A percentile compares a stretch with the other conserved stretches of the same genome.
phyloP scores from a whole-genome alignment of 495 filamentous ascomycete species.

The Usnea hakonensis region DNA sequence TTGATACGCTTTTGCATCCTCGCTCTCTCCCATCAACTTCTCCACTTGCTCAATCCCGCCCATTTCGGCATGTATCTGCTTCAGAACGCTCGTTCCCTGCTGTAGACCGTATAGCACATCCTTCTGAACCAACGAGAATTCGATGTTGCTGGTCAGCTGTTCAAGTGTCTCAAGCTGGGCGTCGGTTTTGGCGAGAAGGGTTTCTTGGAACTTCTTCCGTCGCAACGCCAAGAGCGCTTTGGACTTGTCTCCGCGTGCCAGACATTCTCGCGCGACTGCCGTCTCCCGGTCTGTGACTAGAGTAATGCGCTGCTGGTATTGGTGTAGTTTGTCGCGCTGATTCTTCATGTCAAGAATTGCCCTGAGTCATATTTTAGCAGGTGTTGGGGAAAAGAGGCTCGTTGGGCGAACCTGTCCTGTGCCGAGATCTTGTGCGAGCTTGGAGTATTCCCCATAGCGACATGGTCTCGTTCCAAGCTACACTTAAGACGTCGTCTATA shows the following conservation, averaged over 20 bases:
- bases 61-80: slow-evolving; percentile 92
- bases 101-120: slow-evolving; percentile 87
- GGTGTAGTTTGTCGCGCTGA: slow-evolving; percentile 92
- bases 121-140: slow-evolving; percentile 93
- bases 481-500: neutral
- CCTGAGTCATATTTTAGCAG: slow-evolving; percentile 33
- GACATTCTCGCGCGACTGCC: slow-evolving; percentile 71
- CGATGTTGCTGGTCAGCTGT: slow-evolving; percentile 71
- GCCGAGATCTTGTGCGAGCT: slow-evolving; percentile 64
- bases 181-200: slow-evolving; percentile 82
- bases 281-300: slow-evolving; percentile 77
- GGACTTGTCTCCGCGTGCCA: slow-evolving; percentile 63
- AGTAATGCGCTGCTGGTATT: slow-evolving; percentile 84
- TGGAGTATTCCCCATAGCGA: slow-evolving; percentile 56
- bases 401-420: slow-evolving; percentile 53
- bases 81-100: slow-evolving; percentile 81
- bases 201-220: slow-evolving; percentile 94
- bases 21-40: slow-evolving; percentile 84
- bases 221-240: slow-evolving; percentile 83
- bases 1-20: slow-evolving; percentile 83
- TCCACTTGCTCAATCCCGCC: slow-evolving; percentile 88
- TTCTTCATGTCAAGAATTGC: slow-evolving; percentile 95
- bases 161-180: slow-evolving; percentile 82
- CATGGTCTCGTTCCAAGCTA: slow-evolving; percentile 18
- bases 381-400: neutral